Evolutionary conservation across 306 rosid species (phyloP), one percentile per base, ranked within the genome.

Genomic region (Casuarina equisetifolia): DNA sequence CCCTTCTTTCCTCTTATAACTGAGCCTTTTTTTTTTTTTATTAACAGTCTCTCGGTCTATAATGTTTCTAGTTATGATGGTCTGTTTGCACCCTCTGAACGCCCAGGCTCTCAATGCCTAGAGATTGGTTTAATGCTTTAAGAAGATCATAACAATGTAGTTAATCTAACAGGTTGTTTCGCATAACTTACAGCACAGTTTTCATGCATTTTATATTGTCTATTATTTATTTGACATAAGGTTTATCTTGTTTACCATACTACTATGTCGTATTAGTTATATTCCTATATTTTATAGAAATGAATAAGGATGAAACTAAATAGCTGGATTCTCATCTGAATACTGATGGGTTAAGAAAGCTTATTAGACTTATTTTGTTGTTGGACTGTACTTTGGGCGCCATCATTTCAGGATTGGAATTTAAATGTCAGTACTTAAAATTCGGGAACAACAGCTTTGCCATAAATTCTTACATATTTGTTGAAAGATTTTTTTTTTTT

Each of bases 1-100:
- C 17, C 35, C 63, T 62, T 82, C 69, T 69, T 43, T 9, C 49
- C 70, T 64, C 42, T 76, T 53, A 69, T 77, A 54, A 72, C 52
- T 51, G 79, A 10, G 3, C 49, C 48, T 16, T 15, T 68, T 6
- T 48, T 25, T 45, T 70, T 5, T 55, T 53, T 58, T 9, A 51
- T 53, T 17, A 54, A 20, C 55, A 8, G 43, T 45, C 55, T 9
- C 17, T 66, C 8, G 35, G 69, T 36, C 20, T 38, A 40, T 40
- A 43, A 17, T 2, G 25, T 0, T 43, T 40, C 49, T 43, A 10
- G 17, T 15, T 40, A 40, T 40, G 25, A 25, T 25, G 32, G 32
- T 25, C 32, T 25, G 32, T 25, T 25, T 25, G 32, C 32, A 25
- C 32, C 32, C 32, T 25, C 32, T 25, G 32, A 25, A 25, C 32